Evolutionary conservation across 345 rosid species (phyloP).

Genomic region (Ricinus communis): DNA sequence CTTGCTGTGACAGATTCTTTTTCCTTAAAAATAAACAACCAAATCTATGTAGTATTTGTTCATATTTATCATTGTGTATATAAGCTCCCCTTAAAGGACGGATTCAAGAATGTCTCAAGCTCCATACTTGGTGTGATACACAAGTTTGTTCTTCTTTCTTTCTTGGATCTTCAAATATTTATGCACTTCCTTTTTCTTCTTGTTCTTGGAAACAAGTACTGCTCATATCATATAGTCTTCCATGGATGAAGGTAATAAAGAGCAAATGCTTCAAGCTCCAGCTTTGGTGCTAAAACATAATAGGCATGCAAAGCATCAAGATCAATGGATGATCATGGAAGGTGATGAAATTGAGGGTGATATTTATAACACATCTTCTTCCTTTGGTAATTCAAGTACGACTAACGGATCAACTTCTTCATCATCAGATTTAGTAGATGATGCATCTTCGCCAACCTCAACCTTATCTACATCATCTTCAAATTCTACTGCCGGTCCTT

Average conservation of each 20-base stretch:
- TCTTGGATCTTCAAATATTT: neutral
- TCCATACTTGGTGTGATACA: neutral
- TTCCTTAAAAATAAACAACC: neutral
- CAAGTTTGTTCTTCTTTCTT: neutral
- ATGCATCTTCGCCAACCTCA: slow-evolving; percentile 26
- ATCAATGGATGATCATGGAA: slow-evolving; percentile 19
- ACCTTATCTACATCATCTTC: slow-evolving; percentile 22
- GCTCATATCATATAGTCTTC: too few species aligned
- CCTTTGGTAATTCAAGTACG: slow-evolving; percentile 7
- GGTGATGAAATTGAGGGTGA: slow-evolving; percentile 2
- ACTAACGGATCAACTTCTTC: slow-evolving; percentile 17
- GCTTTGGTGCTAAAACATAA: neutral
- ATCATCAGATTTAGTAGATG: slow-evolving; percentile 25
- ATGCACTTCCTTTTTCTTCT: neutral
- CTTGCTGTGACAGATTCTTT: neutral
- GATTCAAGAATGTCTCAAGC: neutral
- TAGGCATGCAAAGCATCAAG: slow-evolving; percentile 4
- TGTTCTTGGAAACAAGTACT: neutral
- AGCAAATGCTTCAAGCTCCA: slow-evolving; percentile 11
- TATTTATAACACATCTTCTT: slow-evolving; percentile 9
- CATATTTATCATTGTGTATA: neutral
- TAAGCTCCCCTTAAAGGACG: neutral
- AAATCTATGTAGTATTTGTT: neutral
- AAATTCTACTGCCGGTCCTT: slow-evolving; percentile 23
- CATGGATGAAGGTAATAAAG: slow-evolving; percentile 12